These are phyloP conservation scores for Brettanomyces nanus DNA, from an alignment of 805 yeast species.

Conservation along the genomic window DNA sequence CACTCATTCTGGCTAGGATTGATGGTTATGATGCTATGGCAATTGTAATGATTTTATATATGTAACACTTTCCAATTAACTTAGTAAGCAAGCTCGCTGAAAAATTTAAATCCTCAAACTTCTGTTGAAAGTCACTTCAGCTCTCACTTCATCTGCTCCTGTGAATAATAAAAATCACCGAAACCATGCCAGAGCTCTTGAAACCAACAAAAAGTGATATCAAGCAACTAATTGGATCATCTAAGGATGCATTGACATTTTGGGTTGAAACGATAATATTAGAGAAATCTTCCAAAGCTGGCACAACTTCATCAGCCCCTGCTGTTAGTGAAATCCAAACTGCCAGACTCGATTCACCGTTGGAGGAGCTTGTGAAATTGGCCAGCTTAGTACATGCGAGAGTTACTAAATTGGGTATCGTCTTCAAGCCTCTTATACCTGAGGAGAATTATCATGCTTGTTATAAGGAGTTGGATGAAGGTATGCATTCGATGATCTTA, in stretches of 20 bases:
- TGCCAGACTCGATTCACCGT: slow-evolving; percentile 32
- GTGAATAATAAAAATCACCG: too few species aligned
- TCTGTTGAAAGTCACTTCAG: too few species aligned
- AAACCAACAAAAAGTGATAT: slow-evolving; percentile 3
- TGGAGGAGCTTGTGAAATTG: slow-evolving; percentile 52
- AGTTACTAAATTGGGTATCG: slow-evolving; percentile 66
- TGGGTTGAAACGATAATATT: slow-evolving; percentile 9
- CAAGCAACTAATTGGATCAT: slow-evolving; percentile 10
- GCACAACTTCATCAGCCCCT: background rate
- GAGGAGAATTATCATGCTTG: slow-evolving; percentile 37
- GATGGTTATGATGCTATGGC: background rate
- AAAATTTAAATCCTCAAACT: too few species aligned
- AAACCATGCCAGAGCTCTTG: background rate
- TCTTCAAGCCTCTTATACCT: slow-evolving; percentile 52
- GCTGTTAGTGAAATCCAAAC: slow-evolving; percentile 13
- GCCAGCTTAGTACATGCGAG: slow-evolving; percentile 60
- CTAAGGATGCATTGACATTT: slow-evolving; percentile 12
- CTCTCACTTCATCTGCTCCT: too few species aligned
- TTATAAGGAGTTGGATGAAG: slow-evolving; percentile 37
- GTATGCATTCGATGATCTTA: slow-evolving; percentile 35
- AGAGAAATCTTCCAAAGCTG: background rate
- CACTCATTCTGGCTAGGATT: background rate
- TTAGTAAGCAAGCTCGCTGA: background rate
- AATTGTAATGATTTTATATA: background rate
- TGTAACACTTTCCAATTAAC: background rate